Evolutionary conservation across 306 rosid species (phyloP), one percentile per base, ranked within the genome.

Genomic region (Vachellia pachyceras): DNA sequence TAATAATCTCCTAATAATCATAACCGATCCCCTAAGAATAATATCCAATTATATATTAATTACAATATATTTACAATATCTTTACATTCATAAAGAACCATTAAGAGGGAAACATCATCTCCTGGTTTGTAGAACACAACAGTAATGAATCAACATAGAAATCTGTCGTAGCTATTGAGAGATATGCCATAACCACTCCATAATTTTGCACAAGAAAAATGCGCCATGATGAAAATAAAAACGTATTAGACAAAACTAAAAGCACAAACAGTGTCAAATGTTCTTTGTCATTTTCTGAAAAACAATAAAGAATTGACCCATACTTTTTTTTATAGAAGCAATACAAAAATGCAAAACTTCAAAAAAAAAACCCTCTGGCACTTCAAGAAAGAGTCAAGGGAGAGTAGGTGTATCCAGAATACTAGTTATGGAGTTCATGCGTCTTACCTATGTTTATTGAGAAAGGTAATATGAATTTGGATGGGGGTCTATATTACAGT

Each of bases 81-180:
- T n/a, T n/a, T n/a, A n/a, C n/a, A n/a, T 29, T 29, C 2, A 29
- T 29, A 29, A 29, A 29, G 33, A 29, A 29, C 33, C 33, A 29
- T 29, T 29, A 29, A 29, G 33, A 29, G 2, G 33, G 33, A 29
- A 29, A 2, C 33, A 14, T 10, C 65, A 52, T 39, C 54, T 79
- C 18, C 72, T 40, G 42, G 42, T 14, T 49, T 60, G 29, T 15
- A 75, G 42, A 37, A 68, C 41, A 20, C 79, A 82, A 41, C 11
- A 55, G 71, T 64, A 45, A 42, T 46, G 54, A 82, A 64, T 14
- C 47, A 47, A 46, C 73, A 52, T 22, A 44, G 69, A 65, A 75
- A 80, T 67, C 39, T 73, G 60, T 50, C 15, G 23, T 25, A 67
- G 42, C 37, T 22, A 79, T 68, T 75, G 74, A 52, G 71, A 75